Conservation (phyloP, 371 early-diverging fungal species). For the Mucor indicus region DNA sequence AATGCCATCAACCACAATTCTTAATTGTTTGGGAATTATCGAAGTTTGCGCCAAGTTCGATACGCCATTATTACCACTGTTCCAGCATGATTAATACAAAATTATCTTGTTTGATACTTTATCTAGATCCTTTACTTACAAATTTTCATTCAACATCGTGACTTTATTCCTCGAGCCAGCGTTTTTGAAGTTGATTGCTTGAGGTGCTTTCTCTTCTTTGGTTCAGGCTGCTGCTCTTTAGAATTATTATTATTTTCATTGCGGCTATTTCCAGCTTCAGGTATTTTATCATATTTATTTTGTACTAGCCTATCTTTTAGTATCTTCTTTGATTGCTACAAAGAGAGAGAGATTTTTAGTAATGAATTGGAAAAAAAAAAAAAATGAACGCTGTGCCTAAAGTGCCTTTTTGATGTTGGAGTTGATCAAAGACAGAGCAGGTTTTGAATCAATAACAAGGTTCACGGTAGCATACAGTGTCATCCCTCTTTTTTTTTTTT, state of each 20-base stretch:
- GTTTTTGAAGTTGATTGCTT: background rate
- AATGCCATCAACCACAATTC: conserved; percentile 4
- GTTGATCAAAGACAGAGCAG: background rate
- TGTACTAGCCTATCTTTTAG: conserved; percentile 4
- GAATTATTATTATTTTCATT: conserved; percentile 1
- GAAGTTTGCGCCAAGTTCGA: conserved; percentile 4
- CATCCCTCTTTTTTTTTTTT: background rate
- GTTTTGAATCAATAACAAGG: background rate
- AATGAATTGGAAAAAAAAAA: background rate
- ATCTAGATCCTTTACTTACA: conserved; percentile 1
- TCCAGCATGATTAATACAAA: background rate
- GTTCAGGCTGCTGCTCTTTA: background rate
- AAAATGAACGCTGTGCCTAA: background rate
- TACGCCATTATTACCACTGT: conserved; percentile 1
- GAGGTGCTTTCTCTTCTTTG: conserved; percentile 4
- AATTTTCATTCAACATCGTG: conserved; percentile 1
- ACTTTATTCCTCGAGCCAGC: conserved; percentile 1
- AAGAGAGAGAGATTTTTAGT: background rate
- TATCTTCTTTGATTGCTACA: conserved; percentile 8
- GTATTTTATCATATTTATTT: conserved; percentile 2
- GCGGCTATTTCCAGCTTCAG: background rate
- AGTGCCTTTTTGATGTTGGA: conserved; percentile 3
- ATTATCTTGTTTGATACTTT: background rate
- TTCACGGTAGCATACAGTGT: background rate
- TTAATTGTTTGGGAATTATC: conserved; percentile 2